Base-by-base conservation (phyloP, 331 rosid genomes). In the Rhamnella rubrinervis region DNA sequence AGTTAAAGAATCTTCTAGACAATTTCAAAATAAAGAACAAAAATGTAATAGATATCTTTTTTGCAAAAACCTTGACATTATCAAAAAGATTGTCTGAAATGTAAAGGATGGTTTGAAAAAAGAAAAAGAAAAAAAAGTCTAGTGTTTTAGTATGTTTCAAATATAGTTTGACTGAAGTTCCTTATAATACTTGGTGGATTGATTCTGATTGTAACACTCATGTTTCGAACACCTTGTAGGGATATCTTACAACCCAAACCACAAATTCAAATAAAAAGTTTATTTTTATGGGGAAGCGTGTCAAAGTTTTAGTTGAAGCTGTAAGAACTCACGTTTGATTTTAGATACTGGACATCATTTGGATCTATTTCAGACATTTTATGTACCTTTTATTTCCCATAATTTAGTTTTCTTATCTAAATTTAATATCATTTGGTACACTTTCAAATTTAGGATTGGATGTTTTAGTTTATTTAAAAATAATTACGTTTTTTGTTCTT, bases 141-240 rank as follows among this genome's bases (percentile, higher is more conserved):
- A 46, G 51, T 46, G 51, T 0, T 46, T 46, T 4, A 2, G 8
- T 46, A 46, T 46, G 51, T 46, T 46, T 46, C 51, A 46, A 62
- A 62, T 62, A 38, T n/a, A 41, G 41, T 44, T 46, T 44, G 13
- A 37, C 37, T 63, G 19, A 63, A 4, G 15, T 63, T 40, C 55
- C 55, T 20, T 41, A 41, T 23, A 57, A 17, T 68, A 68, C 37
- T 56, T 68, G 28, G 41, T 68, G 65, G 65, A 26, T 41, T 39
- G 73, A 68, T 12, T 38, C n/a, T 12, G 25, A 18, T 19, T 47
- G 38, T 68, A 57, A 25, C 4, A 26, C 19, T 40, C 41, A 68
- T 23, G 55, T 55, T 40, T 58, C 20, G 9, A 68, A 56, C 56
- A 37, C n/a, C 2, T 55, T 68, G 40, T 13, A 56, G 2, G 56